Evolutionary conservation across 1,284 basidiomycete genomes (phyloP), one percentile per base, ranked within the genome.

Genomic region (Cutaneotrichosporon mucoides): DNA sequence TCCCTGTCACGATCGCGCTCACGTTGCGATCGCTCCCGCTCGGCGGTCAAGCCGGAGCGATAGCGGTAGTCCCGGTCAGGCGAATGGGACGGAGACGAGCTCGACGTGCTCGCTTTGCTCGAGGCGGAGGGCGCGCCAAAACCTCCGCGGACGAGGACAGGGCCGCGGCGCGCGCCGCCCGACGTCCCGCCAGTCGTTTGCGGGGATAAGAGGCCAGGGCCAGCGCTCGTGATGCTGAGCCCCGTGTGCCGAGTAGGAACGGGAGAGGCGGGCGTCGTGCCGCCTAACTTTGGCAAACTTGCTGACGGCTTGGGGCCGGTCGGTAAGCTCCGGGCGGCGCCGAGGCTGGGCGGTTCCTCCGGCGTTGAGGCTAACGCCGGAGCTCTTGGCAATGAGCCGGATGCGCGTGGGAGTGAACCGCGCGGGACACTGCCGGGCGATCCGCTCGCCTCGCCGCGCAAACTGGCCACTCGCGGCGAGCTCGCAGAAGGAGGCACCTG

Each of bases 71-170:
- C 56, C 36, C 55, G n/a, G 33, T 68, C 66, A 5, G 69, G 68
- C 34, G 61, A 66, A 52, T 69, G 67, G 11, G 62, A 67, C 1
- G 68, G 70, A 0, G 58, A 60, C 7, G 50, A 53, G 13, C 51
- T 43, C 13, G 56, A 43, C 9, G 65, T 61, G 44, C 56, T 63
- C 4, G 61, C 53, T 41, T 58, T 51, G 46, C 50, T 55, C 9
- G 53, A 54, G 24, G 44, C 35, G 35, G 58, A 41, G 56, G 64
- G 42, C 55, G 53, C 56, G 6, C 60, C 73, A 49, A 78, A 78
- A n/a, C 76, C 76, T 8, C 76, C 76, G n/a, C 75, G 67, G 1
- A 77, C 66, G 10, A 77, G 66, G 2, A 78, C 75, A 0, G 76
- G 75, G 5, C 71, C 73, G n/a, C 75, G 68, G 6, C 71, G 59